phyloP scores from a whole-genome alignment of 768 basidiomycete genomes.

The Lactarius sp. region DNA sequence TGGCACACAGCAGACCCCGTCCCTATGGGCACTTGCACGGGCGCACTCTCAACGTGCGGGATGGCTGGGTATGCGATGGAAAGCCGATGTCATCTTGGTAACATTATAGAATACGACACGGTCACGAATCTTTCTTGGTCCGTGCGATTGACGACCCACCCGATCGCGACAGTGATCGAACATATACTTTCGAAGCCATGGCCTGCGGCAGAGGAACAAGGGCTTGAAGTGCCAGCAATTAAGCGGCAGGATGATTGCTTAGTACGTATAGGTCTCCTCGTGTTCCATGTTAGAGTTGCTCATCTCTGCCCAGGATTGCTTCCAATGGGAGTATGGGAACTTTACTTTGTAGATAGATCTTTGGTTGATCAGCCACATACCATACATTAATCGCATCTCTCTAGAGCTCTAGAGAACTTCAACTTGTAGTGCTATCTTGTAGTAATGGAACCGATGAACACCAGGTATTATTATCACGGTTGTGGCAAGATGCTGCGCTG shows the following conservation, averaged over 20 bases:
- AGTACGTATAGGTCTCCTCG: slow-evolving; percentile 39
- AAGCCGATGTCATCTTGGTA: slow-evolving; percentile 51
- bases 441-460: not conserved
- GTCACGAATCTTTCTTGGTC: slow-evolving; percentile 82
- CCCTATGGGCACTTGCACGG: slow-evolving; percentile 78
- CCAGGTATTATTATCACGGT: not conserved
- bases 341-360: slow-evolving; percentile 25
- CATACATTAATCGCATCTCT: not conserved
- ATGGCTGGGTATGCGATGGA: slow-evolving; percentile 86
- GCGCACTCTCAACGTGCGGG: slow-evolving; percentile 72
- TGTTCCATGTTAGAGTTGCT: not conserved
- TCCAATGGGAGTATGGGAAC: slow-evolving; percentile 62
- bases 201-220: slow-evolving; percentile 55
- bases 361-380: not conserved
- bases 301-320: slow-evolving; percentile 52
- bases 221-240: slow-evolving; percentile 58
- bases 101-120: slow-evolving; percentile 86
- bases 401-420: not conserved
- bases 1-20: slow-evolving; percentile 95
- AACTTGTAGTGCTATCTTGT: not conserved
- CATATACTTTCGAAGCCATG: slow-evolving; percentile 66
- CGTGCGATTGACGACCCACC: slow-evolving; percentile 76
- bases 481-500: not conserved
- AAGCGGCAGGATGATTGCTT: slow-evolving; percentile 61
- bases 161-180: slow-evolving; percentile 76